phyloP scores from a whole-genome alignment of 805 yeast genomes.

The Wickerhamiella azyma region DNA sequence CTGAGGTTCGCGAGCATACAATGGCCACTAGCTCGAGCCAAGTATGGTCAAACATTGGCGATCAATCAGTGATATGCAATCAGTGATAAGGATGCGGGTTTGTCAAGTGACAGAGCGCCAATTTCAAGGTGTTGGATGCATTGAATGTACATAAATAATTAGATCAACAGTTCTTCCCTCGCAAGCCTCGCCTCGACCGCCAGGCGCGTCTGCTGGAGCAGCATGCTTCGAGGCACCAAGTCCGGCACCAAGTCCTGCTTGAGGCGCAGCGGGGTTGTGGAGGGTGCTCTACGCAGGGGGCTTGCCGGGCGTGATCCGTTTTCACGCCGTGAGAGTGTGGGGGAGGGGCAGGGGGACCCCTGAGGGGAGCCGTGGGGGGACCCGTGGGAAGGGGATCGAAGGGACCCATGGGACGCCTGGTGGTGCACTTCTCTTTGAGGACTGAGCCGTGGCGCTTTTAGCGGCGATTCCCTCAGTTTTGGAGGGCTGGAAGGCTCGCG shows the following conservation, averaged over 20 bases:
- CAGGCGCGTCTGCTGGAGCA: slow-evolving; percentile 19
- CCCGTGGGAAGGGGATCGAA: no score
- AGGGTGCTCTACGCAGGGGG: not conserved
- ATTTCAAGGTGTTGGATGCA: no score
- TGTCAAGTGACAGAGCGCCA: no score
- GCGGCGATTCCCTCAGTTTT: slow-evolving; percentile 9
- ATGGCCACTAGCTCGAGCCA: slow-evolving; percentile 14
- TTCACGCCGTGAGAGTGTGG: no score
- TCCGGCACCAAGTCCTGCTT: not conserved
- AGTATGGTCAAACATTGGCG: not conserved
- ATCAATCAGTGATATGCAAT: no score
- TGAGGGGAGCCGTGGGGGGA: no score
- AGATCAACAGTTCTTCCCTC: slow-evolving; percentile 11
- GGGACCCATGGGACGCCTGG: no score
- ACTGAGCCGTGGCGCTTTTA: slow-evolving; percentile 8
- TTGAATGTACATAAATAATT: not conserved
- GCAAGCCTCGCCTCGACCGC: slow-evolving; percentile 19
- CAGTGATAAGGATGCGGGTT: no score
- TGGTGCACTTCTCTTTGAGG: not conserved
- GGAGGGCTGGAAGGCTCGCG: slow-evolving; percentile 13
- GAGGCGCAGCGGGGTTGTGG: not conserved
- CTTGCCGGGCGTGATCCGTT: no score
- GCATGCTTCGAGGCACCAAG: slow-evolving; percentile 9
- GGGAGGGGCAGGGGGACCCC: no score
- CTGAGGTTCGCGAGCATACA: slow-evolving; percentile 18